Evolutionary conservation across 768 basidiomycete species (phyloP).

Genomic region (Ramaria sp.): DNA sequence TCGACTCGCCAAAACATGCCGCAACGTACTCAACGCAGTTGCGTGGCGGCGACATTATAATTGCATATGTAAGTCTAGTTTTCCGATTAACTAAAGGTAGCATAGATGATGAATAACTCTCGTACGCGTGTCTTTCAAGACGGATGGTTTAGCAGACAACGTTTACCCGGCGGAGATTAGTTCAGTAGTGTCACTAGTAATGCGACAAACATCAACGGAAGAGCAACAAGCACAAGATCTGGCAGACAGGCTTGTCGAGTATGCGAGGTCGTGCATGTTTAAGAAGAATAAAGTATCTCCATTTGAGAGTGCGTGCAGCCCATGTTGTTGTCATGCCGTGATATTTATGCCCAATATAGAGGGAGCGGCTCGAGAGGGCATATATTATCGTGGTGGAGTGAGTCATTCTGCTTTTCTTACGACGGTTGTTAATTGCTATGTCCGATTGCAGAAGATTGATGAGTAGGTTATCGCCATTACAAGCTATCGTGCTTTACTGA

Average conservation of each 20-base stretch:
- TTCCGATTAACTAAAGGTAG: not conserved
- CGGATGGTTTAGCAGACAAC: conserved; percentile 46
- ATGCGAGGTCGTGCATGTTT: conserved; percentile 60
- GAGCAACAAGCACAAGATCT: conserved; percentile 55
- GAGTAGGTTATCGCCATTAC: conserved; percentile 45
- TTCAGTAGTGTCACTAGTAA: conserved; percentile 57
- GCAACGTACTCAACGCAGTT: conserved; percentile 35
- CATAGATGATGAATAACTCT: not conserved
- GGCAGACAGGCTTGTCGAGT: conserved; percentile 62
- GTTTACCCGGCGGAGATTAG: conserved; percentile 60
- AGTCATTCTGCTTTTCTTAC: conserved; percentile 22
- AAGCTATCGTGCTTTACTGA: not conserved
- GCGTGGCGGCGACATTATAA: conserved; percentile 42
- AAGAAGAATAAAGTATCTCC: conserved; percentile 56
- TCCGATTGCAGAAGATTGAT: conserved; percentile 53
- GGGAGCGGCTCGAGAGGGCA: conserved; percentile 54
- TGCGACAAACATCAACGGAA: conserved; percentile 45
- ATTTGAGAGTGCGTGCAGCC: conserved; percentile 49
- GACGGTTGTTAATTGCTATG: not conserved
- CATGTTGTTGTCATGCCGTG: not conserved
- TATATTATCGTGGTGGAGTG: conserved; percentile 64
- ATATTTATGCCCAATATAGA: conserved; percentile 23
- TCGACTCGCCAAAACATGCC: conserved; percentile 33
- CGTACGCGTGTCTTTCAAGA: conserved; percentile 24
- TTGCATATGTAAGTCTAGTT: conserved; percentile 32